Evolutionary conservation across 257 asterid species (phyloP).

Genomic region (Handroanthus guayacan): DNA sequence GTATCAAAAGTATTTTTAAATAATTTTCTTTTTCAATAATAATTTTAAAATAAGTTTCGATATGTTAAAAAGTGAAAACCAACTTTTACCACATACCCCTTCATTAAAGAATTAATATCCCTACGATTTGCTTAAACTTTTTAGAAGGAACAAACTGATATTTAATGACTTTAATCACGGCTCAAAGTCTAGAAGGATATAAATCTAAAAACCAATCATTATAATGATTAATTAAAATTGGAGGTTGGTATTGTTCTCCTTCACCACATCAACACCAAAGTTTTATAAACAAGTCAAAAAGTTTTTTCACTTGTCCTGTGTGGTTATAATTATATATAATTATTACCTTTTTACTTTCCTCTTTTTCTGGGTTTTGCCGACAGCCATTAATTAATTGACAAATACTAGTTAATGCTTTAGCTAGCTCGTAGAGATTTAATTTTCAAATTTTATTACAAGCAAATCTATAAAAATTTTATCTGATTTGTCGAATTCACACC

Average conservation of each 20-base stretch:
- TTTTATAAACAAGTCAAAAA: conserved; percentile 37
- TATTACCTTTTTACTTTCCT: conserved; percentile 16
- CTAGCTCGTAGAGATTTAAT: not conserved
- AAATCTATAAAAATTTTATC: not conserved
- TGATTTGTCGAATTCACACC: not conserved
- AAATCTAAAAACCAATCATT: conserved; percentile 39
- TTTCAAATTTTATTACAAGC: not conserved
- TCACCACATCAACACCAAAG: conserved; percentile 29
- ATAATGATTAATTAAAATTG: conserved; percentile 32
- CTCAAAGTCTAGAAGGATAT: conserved; percentile 19
- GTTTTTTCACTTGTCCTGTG: conserved; percentile 27
- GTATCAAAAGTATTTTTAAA: too few species aligned
- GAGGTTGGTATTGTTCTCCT: conserved; percentile 38
- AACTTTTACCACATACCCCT: too few species aligned
- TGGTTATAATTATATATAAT: conserved; percentile 20
- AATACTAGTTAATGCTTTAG: not conserved
- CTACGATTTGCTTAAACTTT: not conserved
- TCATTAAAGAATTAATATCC: too few species aligned
- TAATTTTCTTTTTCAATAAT: too few species aligned
- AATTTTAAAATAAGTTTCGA: too few species aligned
- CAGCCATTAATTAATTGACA: conserved; percentile 11
- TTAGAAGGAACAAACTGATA: not conserved
- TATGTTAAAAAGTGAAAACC: too few species aligned
- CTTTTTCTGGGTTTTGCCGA: conserved; percentile 43
- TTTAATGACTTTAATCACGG: conserved; percentile 12